Percentiles rank a stretch among this genome's conserved stretches.
Evolutionary conservation across 257 asterid genomes (phyloP).

Genomic region (Lavandula angustifolia): DNA sequence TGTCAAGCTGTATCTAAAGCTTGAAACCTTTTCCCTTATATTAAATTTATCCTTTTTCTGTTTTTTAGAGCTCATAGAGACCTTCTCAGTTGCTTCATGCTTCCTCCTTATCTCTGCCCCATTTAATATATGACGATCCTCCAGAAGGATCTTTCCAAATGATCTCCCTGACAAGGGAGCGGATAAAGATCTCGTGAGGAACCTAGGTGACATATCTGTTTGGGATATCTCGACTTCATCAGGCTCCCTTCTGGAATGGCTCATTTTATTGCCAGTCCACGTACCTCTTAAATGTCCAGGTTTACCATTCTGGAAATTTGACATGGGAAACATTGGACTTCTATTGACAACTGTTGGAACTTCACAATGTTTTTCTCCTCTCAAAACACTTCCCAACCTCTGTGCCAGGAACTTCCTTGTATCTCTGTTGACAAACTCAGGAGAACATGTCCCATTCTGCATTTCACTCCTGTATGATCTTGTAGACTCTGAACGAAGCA

Average conservation of each 20-base stretch:
- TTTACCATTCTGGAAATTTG: slow-evolving; percentile 37
- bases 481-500: slow-evolving; percentile 84
- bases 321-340: slow-evolving; percentile 48
- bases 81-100: slow-evolving; percentile 74
- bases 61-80: slow-evolving; percentile 53
- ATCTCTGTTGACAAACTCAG: slow-evolving; percentile 68
- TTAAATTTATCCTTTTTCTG: slow-evolving; percentile 75
- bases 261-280: slow-evolving; percentile 35
- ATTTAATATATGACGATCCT: slow-evolving; percentile 72
- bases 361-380: slow-evolving; percentile 54
- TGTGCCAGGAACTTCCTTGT: slow-evolving; percentile 76
- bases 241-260: slow-evolving; percentile 54
- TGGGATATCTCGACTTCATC: slow-evolving; percentile 48
- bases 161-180: slow-evolving; percentile 88
- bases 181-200: slow-evolving; percentile 81
- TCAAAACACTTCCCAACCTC: slow-evolving; percentile 71
- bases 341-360: slow-evolving; percentile 43
- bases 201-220: slow-evolving; percentile 63
- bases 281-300: slow-evolving; percentile 41
- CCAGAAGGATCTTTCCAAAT: slow-evolving; percentile 88
- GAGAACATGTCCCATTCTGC: slow-evolving; percentile 60
- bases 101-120: slow-evolving; percentile 84
- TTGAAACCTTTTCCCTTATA: slow-evolving; percentile 80
- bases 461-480: slow-evolving; percentile 70
- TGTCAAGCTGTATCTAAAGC: slow-evolving; percentile 74